Conservation (phyloP, 139 green algal genomes). For the Picocystis salinarum region DNA sequence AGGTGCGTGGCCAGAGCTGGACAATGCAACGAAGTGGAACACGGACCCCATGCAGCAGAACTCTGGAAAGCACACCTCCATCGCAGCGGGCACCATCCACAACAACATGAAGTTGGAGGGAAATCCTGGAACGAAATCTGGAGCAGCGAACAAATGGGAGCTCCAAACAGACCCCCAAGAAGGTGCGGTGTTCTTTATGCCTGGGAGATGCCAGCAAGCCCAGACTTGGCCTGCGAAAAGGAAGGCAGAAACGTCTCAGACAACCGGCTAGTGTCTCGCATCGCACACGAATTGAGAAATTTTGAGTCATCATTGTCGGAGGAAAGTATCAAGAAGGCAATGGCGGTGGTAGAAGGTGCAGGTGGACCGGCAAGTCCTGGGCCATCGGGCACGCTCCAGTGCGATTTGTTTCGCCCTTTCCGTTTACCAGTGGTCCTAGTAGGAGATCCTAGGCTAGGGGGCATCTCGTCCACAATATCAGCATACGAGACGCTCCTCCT, state of each 20-base stretch:
- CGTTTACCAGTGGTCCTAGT: constrained; percentile 72
- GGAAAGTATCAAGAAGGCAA: neutral
- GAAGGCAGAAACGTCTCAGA: neutral
- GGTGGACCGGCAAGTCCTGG: constrained; percentile 66
- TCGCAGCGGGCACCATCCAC: too few relatives aligned
- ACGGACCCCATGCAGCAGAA: too few relatives aligned
- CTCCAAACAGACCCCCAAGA: too few relatives aligned
- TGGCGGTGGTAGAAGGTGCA: constrained; percentile 71
- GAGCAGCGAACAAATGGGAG: too few relatives aligned
- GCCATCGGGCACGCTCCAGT: constrained; percentile 57
- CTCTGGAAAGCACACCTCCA: too few relatives aligned
- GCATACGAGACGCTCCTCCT: constrained; percentile 53
- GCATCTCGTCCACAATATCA: constrained; percentile 73
- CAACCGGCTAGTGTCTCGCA: neutral
- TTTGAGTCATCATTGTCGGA: neutral
- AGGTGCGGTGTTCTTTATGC: too few relatives aligned
- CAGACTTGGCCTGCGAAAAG: neutral
- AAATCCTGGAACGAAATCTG: too few relatives aligned
- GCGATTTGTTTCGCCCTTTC: constrained; percentile 49
- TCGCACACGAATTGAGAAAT: too few relatives aligned
- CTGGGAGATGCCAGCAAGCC: too few relatives aligned
- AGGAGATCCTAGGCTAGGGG: constrained; percentile 67
- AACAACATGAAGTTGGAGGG: too few relatives aligned
- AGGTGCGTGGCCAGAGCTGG: too few relatives aligned
- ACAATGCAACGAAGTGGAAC: too few relatives aligned